These are phyloP conservation scores for Ceratobasidium sp. DNA, from an alignment of 1,284 basidiomycete genomes.

Conservation along the genomic window DNA sequence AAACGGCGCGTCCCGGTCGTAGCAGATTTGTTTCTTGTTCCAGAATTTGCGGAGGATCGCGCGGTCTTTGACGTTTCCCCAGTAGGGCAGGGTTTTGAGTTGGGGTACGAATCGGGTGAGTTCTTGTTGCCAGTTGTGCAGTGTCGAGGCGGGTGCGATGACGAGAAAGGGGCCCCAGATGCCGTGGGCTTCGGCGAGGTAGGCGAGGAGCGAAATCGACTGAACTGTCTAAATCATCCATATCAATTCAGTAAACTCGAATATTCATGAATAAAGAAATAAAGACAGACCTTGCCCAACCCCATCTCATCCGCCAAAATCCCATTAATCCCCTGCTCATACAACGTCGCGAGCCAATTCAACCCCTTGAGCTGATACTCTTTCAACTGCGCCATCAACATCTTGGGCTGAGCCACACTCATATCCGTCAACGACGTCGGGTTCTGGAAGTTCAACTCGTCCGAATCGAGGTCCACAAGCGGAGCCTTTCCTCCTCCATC, in stretches of 20 bases:
- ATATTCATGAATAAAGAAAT: too few relatives aligned
- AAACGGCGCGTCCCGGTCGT: slow-evolving; percentile 95
- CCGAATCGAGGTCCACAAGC: slow-evolving; percentile 87
- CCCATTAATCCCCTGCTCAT: slow-evolving; percentile 95
- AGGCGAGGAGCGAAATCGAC: slow-evolving; percentile 96
- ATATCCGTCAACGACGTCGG: slow-evolving; percentile 93
- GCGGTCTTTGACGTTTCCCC: slow-evolving; percentile 98
- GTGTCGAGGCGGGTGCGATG: slow-evolving; percentile 96
- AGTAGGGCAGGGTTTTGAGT: slow-evolving; percentile 96
- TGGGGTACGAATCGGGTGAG: slow-evolving; percentile 94
- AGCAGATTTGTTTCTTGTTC: slow-evolving; percentile 98
- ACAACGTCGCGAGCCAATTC: slow-evolving; percentile 98
- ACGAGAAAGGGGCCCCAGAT: slow-evolving; percentile 99
- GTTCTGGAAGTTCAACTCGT: slow-evolving; percentile 99
- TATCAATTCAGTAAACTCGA: too few relatives aligned
- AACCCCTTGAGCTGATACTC: slow-evolving; percentile 98
- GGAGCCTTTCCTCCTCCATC: slow-evolving; percentile 57
- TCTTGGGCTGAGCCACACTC: slow-evolving; percentile 92
- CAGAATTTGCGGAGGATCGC: slow-evolving; percentile 96
- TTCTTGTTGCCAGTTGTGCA: slow-evolving; percentile 99
- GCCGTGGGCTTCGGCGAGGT: slow-evolving; percentile 97
- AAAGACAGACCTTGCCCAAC: slow-evolving; percentile 93
- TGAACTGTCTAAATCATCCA: slow-evolving; percentile 87
- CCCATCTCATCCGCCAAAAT: slow-evolving; percentile 99
- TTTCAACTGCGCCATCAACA: slow-evolving; percentile 96